phyloP scores from a whole-genome alignment of 2,329 filamentous ascomycete genomes.

The Phialocephala subalpina region DNA sequence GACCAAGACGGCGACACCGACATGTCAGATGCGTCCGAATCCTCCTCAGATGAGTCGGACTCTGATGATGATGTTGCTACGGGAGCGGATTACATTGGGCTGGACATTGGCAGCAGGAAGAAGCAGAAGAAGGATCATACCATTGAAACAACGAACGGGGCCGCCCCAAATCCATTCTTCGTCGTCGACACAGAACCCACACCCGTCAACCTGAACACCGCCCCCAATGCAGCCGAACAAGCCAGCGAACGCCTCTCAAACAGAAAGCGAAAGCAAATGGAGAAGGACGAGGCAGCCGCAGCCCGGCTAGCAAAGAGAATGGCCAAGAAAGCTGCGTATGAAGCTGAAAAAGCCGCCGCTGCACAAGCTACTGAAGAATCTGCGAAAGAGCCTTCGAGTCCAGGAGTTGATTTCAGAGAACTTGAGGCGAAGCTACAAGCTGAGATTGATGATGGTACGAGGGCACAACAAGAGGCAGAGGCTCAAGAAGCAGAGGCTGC shows the following conservation, averaged over 20 bases:
- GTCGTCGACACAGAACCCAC: constrained; percentile 39
- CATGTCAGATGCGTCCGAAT: constrained; percentile 27
- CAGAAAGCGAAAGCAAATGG: constrained; percentile 44
- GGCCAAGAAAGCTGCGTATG: constrained; percentile 21
- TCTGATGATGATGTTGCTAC: constrained; percentile 17
- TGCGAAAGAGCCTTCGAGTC: constrained; percentile 4
- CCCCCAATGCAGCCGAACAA: not conserved
- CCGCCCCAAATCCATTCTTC: constrained; percentile 37
- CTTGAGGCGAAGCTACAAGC: constrained; percentile 35
- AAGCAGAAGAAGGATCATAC: constrained; percentile 9
- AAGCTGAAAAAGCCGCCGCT: constrained; percentile 19
- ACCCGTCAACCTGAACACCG: constrained; percentile 25
- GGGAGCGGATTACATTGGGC: constrained; percentile 19
- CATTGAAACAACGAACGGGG: not conserved
- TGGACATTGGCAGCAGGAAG: constrained; percentile 20
- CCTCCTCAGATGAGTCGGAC: constrained; percentile 13
- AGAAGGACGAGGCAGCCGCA: constrained; percentile 56
- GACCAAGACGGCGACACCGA: constrained; percentile 29
- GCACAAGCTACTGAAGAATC: not conserved
- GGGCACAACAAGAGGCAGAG: constrained; percentile 25
- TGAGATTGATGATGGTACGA: constrained; percentile 33
- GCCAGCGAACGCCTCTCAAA: constrained; percentile 23
- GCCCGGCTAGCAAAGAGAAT: constrained; percentile 71
- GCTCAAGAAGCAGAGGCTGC: constrained; percentile 14
- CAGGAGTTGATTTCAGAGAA: constrained; percentile 33